phyloP scores from a whole-genome alignment of 2,329 filamentous ascomycete genomes.

The Pseudogymnoascus sp. region DNA sequence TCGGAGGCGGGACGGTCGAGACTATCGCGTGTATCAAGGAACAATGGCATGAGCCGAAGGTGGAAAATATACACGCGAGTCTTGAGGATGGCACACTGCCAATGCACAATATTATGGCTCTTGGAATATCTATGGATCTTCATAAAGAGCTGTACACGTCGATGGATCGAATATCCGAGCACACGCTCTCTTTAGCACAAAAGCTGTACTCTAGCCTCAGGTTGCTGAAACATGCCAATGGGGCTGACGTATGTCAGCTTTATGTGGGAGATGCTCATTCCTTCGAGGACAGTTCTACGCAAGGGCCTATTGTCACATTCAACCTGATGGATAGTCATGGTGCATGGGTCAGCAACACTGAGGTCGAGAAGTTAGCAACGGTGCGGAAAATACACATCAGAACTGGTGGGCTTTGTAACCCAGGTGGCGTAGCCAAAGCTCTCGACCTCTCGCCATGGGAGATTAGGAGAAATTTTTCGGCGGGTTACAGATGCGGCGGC shows the following conservation, averaged over 20 bases:
- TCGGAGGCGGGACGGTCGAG: constrained; percentile 91
- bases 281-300: constrained; percentile 25
- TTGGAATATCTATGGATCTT: constrained; percentile 63
- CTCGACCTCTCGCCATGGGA: constrained; percentile 72
- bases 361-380: constrained; percentile 78
- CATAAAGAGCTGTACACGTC: constrained; percentile 63
- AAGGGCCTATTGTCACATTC: constrained; percentile 75
- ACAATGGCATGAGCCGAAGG: constrained; percentile 75
- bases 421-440: constrained; percentile 69
- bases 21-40: constrained; percentile 72
- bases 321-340: constrained; percentile 64
- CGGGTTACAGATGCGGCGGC: constrained; percentile 74
- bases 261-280: constrained; percentile 16
- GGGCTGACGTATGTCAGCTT: constrained; percentile 23
- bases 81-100: constrained; percentile 89
- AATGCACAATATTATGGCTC: constrained; percentile 80
- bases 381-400: constrained; percentile 75
- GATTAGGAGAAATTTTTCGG: constrained; percentile 74
- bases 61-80: constrained; percentile 62
- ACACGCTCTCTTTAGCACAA: constrained; percentile 58
- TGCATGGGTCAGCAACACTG: constrained; percentile 69
- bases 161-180: constrained; percentile 59
- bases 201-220: constrained; percentile 50
- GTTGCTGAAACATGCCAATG: constrained; percentile 59
- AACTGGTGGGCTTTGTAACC: constrained; percentile 86